phyloP scores from a whole-genome alignment of 2,329 filamentous ascomycete species.

The Botrytis cinerea region DNA sequence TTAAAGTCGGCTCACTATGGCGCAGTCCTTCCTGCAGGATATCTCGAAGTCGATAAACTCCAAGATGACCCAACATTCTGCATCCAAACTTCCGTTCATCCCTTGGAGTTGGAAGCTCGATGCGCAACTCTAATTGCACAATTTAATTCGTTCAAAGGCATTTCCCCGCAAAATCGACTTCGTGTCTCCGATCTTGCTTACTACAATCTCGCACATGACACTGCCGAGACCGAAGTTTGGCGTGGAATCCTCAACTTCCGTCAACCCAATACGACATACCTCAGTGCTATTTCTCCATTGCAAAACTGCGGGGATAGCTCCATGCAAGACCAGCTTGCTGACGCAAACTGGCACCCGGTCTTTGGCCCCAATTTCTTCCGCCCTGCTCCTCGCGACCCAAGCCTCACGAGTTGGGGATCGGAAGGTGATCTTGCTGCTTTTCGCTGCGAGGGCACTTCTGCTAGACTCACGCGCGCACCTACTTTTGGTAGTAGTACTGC shows the following conservation, averaged over 20 bases:
- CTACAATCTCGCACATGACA: not conserved
- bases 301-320: too few species aligned
- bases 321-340: not conserved
- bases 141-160: not conserved
- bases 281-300: too few species aligned
- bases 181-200: not conserved
- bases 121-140: not conserved
- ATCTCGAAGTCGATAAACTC: not conserved
- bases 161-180: not conserved
- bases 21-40: not conserved
- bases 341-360: not conserved
- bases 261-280: not conserved
- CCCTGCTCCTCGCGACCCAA: not conserved
- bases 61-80: not conserved
- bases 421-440: not conserved
- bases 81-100: not conserved
- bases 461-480: not conserved
- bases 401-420: not conserved
- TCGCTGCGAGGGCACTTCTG: not conserved
- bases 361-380: not conserved
- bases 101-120: not conserved
- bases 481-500: conserved; percentile 1
- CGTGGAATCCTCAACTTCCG: not conserved
- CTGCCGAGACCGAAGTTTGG: not conserved
- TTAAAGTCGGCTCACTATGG: not conserved